phyloP scores from a whole-genome alignment of 805 yeast genomes.

The Yamadazyma sp. region DNA sequence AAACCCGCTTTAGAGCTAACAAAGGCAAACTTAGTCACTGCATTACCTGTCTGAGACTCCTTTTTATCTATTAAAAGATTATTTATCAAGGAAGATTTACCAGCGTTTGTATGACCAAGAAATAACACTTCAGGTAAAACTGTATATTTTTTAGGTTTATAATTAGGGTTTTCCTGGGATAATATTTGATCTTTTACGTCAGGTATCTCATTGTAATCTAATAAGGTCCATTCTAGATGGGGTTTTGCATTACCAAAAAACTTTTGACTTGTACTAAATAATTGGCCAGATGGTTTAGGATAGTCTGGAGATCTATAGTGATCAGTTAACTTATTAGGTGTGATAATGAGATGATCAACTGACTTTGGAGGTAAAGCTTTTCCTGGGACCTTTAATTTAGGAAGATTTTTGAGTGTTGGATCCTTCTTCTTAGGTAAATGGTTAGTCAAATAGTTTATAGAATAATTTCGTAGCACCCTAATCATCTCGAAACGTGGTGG shows the following conservation, averaged over 20 bases:
- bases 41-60: constrained; percentile 19
- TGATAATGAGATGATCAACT: constrained; percentile 15
- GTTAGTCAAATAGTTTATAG: constrained; percentile 2
- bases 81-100: constrained; percentile 77
- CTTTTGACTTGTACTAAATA: constrained; percentile 20
- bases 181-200: constrained; percentile 37
- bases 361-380: too few species aligned
- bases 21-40: constrained; percentile 14
- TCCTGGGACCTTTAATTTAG: too few species aligned
- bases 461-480: background rate
- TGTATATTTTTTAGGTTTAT: constrained; percentile 5
- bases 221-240: constrained; percentile 59
- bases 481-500: constrained; percentile 1
- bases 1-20: constrained; percentile 56
- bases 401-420: too few species aligned
- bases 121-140: constrained; percentile 68
- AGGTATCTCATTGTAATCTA: constrained; percentile 53
- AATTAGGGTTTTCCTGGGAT: constrained; percentile 8
- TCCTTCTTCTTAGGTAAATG: constrained; percentile 1
- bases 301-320: constrained; percentile 17
- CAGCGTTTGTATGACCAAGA: constrained; percentile 82
- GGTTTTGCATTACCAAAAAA: constrained; percentile 46
- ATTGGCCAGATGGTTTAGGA: constrained; percentile 7
- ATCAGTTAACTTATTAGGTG: constrained; percentile 22
- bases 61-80: constrained; percentile 42